Evolutionary conservation across 1,284 basidiomycete species (phyloP), one percentile per base, ranked within the genome.

Genomic region (Cutaneotrichosporon cavernicola): DNA sequence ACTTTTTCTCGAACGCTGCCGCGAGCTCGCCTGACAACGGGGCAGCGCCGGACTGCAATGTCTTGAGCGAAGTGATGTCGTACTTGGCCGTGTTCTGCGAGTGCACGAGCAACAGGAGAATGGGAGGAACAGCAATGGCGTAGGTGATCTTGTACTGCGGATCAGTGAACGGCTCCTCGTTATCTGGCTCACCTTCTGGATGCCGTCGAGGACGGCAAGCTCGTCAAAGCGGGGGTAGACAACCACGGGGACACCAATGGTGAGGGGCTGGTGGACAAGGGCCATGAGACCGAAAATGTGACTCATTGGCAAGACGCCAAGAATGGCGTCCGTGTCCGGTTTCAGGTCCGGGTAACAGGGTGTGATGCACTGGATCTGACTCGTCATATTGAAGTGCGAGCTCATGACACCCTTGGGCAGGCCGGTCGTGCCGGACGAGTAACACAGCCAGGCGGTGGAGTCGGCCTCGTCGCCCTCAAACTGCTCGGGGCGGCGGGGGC

Each of bases 41-140:
- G 4, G 94, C 94, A 0, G 92, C 94, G 5, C 91, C 92, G 1
- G 87, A 90, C 69, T 88, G 83, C 57, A 94, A 70, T 7, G 85
- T 79, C 26, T 82, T 78, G 8, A 96, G 75, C 2, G 85, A 85
- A 4, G 83, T 85, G 57, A 95, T 67, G 71, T 93, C 84, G 76
- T 89, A 89, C 75, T 89, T 85, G 55, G 86, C 84, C 1, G 90
- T 84, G n/a, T 85, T 87, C 83, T 80, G 76, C 46, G 79, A 79
- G 64, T 82, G 69, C 30, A 79, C 65, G 38, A 81, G 65, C 16
- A 74, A 69, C 46, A 96, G 86, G 4, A 93, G 81, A 51, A 97
- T 87, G 0, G 93, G 93, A 0, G 94, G 93, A 0, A 95, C 93
- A 51, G 95, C 84, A 7, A 91, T 80, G 0, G 84, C 74, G 46